These are phyloP conservation scores for Oleoguttula mirabilis DNA, from an alignment of 495 filamentous ascomycete species.

Conservation along the genomic window DNA sequence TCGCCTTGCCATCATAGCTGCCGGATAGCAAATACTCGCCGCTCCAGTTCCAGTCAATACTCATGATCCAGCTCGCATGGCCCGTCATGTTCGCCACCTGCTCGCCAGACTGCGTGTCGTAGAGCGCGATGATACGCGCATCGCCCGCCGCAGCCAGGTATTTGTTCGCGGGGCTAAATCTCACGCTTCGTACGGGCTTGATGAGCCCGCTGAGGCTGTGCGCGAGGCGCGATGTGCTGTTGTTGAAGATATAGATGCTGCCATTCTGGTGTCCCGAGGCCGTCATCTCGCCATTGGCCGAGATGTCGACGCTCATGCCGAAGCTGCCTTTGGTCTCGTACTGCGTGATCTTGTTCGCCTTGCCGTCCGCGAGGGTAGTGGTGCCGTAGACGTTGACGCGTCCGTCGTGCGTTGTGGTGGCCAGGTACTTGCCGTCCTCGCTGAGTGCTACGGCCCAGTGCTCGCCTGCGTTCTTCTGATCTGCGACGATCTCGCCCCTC, in stretches of 20 bases:
- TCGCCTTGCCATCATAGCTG: constrained; percentile 81
- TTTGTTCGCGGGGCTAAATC: constrained; percentile 75
- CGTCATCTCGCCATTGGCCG: constrained; percentile 66
- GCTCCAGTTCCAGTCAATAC: constrained; percentile 83
- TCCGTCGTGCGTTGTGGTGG: constrained; percentile 70
- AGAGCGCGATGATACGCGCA: constrained; percentile 74
- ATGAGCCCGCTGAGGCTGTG: constrained; percentile 79
- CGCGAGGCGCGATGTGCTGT: constrained; percentile 69
- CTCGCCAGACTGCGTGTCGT: constrained; percentile 82
- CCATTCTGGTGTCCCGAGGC: constrained; percentile 91
- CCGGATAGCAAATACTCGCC: constrained; percentile 77
- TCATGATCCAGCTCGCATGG: constrained; percentile 74
- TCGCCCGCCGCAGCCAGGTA: constrained; percentile 89
- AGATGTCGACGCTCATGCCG: constrained; percentile 79
- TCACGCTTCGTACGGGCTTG: constrained; percentile 68
- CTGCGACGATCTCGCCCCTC: constrained; percentile 38
- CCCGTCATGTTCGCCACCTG: constrained; percentile 76
- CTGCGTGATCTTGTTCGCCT: constrained; percentile 48
- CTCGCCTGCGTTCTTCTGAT: constrained; percentile 45
- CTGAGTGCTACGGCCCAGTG: constrained; percentile 81
- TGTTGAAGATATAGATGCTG: constrained; percentile 88
- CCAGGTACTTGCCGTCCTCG: constrained; percentile 67
- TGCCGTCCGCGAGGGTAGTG: constrained; percentile 31
- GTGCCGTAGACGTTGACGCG: constrained; percentile 82
- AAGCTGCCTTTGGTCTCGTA: constrained; percentile 88